Base-by-base conservation (phyloP, 495 filamentous ascomycete genomes). In the Neurospora sp. region DNA sequence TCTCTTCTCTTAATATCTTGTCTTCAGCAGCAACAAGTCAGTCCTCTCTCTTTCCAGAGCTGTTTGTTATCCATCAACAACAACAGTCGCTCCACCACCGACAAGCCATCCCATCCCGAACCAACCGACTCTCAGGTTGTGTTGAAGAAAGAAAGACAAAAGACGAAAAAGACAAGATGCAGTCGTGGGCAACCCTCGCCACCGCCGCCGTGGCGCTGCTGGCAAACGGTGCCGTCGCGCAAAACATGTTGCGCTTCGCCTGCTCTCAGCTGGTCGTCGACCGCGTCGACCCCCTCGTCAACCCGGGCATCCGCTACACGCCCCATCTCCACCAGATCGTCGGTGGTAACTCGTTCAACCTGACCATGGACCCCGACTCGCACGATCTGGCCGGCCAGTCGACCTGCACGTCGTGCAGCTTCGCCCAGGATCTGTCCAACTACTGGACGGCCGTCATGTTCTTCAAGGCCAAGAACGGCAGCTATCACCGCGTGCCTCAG, bases 371-470 rank as follows among this genome's bases (percentile, higher is more conserved):
- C 75, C 90, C 83, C n/a, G 70, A 37, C 35, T 72, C 16, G 3
- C 81, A 89, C 78, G 83, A 88, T 40, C 81, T 87, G 20, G 85
- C 89, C 38, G 79, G 85, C 39, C 72, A 77, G 54, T 91, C 92
- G 0, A 87, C 86, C 20, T 96, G 93, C 82, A 91, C 90, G 44
- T 90, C 91, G 14, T 93, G 92, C 80, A 85, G 83, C 1, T 88
- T 93, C 76, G 87, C 84, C 70, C 82, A 89, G 75, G 92, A 95
- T 81, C 85, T 90, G 79, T 92, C 89, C 79, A 93, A 92, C 83
- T 94, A 95, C 84, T 94, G 93, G 93, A 89, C 89, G 42, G 90
- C 92, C 23, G 83, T 85, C 77, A 85, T 94, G 73, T 93, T 90
- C 82, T 93, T 88, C 81, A 81, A 89, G 76, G 85, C 86, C 39